Conservation (phyloP, 768 basidiomycete genomes). For the Mrakia blollopis region DNA sequence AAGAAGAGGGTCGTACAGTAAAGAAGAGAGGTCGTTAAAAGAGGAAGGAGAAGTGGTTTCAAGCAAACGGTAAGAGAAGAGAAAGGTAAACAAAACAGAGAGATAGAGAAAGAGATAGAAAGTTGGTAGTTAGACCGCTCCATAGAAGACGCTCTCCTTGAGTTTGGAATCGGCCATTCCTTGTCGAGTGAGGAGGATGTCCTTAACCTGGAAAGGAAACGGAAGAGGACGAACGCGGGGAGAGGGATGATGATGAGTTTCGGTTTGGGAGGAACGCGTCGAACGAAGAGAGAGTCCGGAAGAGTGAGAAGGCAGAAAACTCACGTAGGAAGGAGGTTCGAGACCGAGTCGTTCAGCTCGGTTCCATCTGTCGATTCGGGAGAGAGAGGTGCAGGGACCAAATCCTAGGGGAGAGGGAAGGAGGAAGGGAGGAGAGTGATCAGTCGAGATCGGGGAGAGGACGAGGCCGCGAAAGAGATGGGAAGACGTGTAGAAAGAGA, state of each 20-base stretch:
- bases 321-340: conserved; percentile 70
- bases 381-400: conserved; percentile 44
- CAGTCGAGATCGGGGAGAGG: not conserved
- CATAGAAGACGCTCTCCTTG: conserved; percentile 14
- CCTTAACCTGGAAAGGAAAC: not conserved
- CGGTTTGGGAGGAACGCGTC: not conserved
- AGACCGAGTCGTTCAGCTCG: conserved; percentile 72
- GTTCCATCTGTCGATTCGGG: conserved; percentile 83
- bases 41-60: not conserved
- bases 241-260: not conserved
- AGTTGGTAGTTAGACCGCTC: not conserved
- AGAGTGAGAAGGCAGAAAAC: conserved; percentile 38
- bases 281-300: not conserved
- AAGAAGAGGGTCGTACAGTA: not conserved
- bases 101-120: not conserved
- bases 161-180: not conserved
- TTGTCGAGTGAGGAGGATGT: conserved; percentile 2
- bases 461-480: no score
- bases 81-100: not conserved
- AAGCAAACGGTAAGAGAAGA: not conserved
- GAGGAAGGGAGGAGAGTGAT: not conserved
- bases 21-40: not conserved
- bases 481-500: no score
- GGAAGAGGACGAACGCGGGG: not conserved
- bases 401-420: conserved; percentile 34